Percentiles rank a stretch among this genome's conserved stretches.
phyloP scores from a whole-genome alignment of 192 early-diverging fungal genomes.

The Funneliformis mosseae region DNA sequence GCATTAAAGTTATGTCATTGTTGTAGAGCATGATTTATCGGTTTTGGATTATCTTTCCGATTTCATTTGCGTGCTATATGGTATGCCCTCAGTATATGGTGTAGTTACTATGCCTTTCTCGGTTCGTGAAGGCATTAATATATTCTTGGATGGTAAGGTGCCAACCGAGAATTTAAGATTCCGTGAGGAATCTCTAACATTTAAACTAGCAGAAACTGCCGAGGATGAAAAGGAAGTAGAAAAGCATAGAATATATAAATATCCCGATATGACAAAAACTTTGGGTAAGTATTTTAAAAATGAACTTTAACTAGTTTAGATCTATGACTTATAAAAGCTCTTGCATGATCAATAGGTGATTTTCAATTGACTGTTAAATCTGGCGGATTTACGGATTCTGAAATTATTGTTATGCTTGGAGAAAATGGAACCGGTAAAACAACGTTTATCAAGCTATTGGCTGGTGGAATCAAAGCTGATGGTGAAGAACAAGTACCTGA shows the following conservation, averaged over 20 bases:
- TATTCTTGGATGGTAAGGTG: slow-evolving; percentile 95
- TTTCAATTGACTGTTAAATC: slow-evolving; percentile 78
- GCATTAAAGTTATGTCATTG: slow-evolving; percentile 77
- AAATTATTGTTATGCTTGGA: slow-evolving; percentile 97
- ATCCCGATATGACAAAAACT: slow-evolving; percentile 88
- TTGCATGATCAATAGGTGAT: slow-evolving; percentile 50
- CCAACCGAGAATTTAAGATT: slow-evolving; percentile 99
- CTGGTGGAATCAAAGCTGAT: slow-evolving; percentile 81
- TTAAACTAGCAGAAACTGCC: slow-evolving; percentile 89
- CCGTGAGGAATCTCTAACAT: slow-evolving; percentile 93
- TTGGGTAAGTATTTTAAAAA: slow-evolving; percentile 42
- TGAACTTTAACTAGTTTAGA: neutral
- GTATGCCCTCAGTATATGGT: slow-evolving; percentile 93
- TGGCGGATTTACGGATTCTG: slow-evolving; percentile 93
- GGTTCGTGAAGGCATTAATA: slow-evolving; percentile 98
- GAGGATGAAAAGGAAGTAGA: slow-evolving; percentile 67
- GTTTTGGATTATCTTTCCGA: slow-evolving; percentile 98
- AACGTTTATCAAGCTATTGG: slow-evolving; percentile 93
- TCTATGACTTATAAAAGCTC: neutral
- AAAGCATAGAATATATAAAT: slow-evolving; percentile 76
- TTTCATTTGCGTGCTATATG: slow-evolving; percentile 98
- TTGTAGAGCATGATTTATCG: slow-evolving; percentile 98
- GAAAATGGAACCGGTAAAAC: slow-evolving; percentile 99
- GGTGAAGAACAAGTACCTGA: slow-evolving; percentile 77
- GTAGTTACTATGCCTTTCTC: slow-evolving; percentile 97